A percentile compares a stretch with the other conserved stretches of the same genome.
These are phyloP conservation scores for Trametopsis cervina DNA, from an alignment of 768 basidiomycete species.

Conservation along the genomic window DNA sequence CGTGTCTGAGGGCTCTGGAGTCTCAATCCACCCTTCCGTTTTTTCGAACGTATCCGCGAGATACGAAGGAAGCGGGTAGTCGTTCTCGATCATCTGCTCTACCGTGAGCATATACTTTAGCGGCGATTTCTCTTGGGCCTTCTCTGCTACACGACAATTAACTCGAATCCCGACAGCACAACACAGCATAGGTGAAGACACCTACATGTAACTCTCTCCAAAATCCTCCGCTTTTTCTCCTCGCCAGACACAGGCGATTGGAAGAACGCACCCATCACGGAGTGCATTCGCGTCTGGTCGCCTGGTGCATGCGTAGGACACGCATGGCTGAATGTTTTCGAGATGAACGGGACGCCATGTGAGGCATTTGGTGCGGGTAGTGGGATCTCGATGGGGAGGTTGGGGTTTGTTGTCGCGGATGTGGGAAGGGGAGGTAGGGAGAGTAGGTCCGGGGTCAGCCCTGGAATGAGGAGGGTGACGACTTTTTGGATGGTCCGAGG, in stretches of 20 bases:
- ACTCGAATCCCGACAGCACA: too few relatives aligned
- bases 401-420: slow-evolving; percentile 51
- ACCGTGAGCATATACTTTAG: slow-evolving; percentile 65
- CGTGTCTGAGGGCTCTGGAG: slow-evolving; percentile 39
- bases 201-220: slow-evolving; percentile 35
- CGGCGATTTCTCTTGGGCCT: slow-evolving; percentile 55
- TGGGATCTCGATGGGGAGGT: slow-evolving; percentile 43
- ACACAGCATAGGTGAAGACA: too few relatives aligned
- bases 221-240: slow-evolving; percentile 65
- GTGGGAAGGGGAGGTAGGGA: slow-evolving; percentile 67
- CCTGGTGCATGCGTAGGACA: slow-evolving; percentile 92
- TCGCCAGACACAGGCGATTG: slow-evolving; percentile 71
- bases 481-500: slow-evolving; percentile 67
- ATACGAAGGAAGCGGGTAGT: slow-evolving; percentile 86
- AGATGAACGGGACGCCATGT: slow-evolving; percentile 52
- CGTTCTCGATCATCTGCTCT: slow-evolving; percentile 91
- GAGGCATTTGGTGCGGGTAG: slow-evolving; percentile 29
- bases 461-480: slow-evolving; percentile 79
- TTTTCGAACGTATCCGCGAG: slow-evolving; percentile 65
- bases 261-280: slow-evolving; percentile 78
- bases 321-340: slow-evolving; percentile 83
- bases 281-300: slow-evolving; percentile 79
- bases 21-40: slow-evolving; percentile 76
- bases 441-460: slow-evolving; percentile 70
- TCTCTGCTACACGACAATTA: slow-evolving; percentile 45